phyloP scores from a whole-genome alignment of 345 rosid genomes.

The Carallia brachiata region DNA sequence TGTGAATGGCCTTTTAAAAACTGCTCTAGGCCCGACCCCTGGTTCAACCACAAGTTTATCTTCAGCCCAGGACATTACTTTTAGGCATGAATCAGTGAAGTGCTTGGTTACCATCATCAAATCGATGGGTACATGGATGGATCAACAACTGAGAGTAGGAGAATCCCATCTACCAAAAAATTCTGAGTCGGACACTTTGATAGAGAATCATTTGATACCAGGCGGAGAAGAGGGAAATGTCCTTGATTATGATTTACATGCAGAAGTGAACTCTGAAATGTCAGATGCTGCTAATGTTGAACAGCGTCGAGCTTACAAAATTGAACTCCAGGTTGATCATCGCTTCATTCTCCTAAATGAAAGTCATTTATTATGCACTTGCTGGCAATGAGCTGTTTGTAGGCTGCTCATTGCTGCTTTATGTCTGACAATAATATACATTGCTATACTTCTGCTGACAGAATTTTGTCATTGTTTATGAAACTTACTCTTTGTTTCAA shows the following conservation, averaged over 20 bases:
- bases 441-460: neutral
- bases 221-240: constrained; percentile 63
- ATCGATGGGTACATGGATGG: constrained; percentile 97
- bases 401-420: neutral
- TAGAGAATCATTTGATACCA: constrained; percentile 42
- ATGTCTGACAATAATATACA: neutral
- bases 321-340: constrained; percentile 78
- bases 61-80: constrained; percentile 75
- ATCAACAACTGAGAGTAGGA: constrained; percentile 66
- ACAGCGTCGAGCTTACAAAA: constrained; percentile 86
- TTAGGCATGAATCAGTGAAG: constrained; percentile 92
- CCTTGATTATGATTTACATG: constrained; percentile 62
- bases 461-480: neutral
- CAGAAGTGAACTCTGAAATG: constrained; percentile 63
- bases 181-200: constrained; percentile 48
- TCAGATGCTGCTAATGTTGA: constrained; percentile 83
- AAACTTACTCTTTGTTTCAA: neutral
- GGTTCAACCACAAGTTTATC: constrained; percentile 87
- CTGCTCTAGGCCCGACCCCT: constrained; percentile 91
- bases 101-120: constrained; percentile 81
- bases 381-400: constrained; percentile 1
- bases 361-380: constrained; percentile 1
- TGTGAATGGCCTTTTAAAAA: constrained; percentile 93
- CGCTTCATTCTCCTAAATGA: constrained; percentile 13
- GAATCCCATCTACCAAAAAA: constrained; percentile 55